Base-by-base conservation (phyloP, 495 filamentous ascomycete species). In the Daldinia loculata region DNA sequence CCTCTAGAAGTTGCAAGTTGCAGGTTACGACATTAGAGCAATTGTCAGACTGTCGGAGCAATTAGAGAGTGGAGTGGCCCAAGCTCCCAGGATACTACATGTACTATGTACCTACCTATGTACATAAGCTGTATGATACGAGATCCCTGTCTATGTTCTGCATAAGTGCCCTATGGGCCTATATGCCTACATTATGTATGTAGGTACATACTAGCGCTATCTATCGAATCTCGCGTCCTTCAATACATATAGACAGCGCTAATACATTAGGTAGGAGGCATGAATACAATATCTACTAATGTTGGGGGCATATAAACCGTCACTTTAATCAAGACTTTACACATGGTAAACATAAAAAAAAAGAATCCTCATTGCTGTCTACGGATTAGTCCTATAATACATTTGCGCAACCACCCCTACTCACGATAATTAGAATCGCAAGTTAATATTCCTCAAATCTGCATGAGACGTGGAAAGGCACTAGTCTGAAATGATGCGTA, bases 301-400 rank as follows among this genome's bases (percentile, higher is more conserved):
- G 12, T 14, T 14, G 9, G 26, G 11, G 12, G 12, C 12, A 53
- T 15, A 22, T 5, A n/a, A 30, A 48, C 5, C 3, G 8, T 24
- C 12, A 53, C 51, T 29, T 27, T 24, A 9, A 15, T 9, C 6
- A n/a, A 15, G 17, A 4, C n/a, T 11, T 0, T 27, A 53, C 6
- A 30, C n/a, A n/a, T 9, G n/a, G 17, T 8, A 38, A 7, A 38
- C 9, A 39, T 36, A 22, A 19, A 66, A 8, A 24, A 51, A 55
- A 53, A 32, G 11, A 29, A 52, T 58, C 64, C 69, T 43, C n/a
- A 19, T 67, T 72, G 51, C 68, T 71, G 62, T 71, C 74, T 76
- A 74, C 69, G 30, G 56, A 67, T 75, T 76, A 75, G 69, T 74
- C 68, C 69, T 72, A 74, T 74, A 39, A 69, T 74, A 72, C 69